A percentile compares a stretch with the other conserved stretches of the same genome.
phyloP scores from a whole-genome alignment of 306 rosid species.

The Corylus heterophylla region DNA sequence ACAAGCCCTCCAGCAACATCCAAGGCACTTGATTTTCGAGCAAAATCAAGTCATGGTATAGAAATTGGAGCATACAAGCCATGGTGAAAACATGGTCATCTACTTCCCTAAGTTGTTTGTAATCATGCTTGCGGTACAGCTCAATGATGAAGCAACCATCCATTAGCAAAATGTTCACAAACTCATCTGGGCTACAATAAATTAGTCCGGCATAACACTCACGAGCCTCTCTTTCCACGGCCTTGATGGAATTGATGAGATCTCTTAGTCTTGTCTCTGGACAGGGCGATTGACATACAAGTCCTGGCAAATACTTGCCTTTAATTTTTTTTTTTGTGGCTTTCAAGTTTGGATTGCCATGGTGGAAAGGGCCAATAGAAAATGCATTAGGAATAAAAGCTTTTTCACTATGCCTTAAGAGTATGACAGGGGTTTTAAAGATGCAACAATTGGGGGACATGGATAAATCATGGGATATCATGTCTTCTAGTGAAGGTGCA shows the following conservation, averaged over 20 bases:
- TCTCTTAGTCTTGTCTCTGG: background rate
- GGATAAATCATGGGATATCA: background rate
- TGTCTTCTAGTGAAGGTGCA: background rate
- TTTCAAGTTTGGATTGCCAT: background rate
- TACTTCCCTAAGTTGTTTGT: background rate
- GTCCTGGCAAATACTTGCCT: background rate
- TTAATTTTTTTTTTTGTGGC: constrained; percentile 10
- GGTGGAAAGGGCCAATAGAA: constrained; percentile 29
- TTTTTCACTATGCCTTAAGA: background rate
- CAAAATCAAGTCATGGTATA: constrained; percentile 12
- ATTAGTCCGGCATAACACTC: constrained; percentile 6
- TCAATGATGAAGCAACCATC: constrained; percentile 37
- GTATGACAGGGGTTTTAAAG: constrained; percentile 21
- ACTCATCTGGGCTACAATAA: background rate
- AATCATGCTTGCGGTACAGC: constrained; percentile 6
- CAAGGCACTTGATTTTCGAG: constrained; percentile 11
- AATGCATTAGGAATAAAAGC: constrained; percentile 8
- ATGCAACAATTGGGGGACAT: constrained; percentile 15
- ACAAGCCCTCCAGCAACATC: constrained; percentile 23
- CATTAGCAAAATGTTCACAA: constrained; percentile 26
- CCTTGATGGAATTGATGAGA: background rate
- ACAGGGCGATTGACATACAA: background rate
- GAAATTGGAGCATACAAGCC: background rate
- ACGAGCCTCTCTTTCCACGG: background rate
- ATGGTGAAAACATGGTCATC: constrained; percentile 11